Percentiles rank a stretch among this genome's conserved stretches.
Evolutionary conservation across 371 early-diverging fungal genomes (phyloP).

Genomic region (Mortierella sp.): DNA sequence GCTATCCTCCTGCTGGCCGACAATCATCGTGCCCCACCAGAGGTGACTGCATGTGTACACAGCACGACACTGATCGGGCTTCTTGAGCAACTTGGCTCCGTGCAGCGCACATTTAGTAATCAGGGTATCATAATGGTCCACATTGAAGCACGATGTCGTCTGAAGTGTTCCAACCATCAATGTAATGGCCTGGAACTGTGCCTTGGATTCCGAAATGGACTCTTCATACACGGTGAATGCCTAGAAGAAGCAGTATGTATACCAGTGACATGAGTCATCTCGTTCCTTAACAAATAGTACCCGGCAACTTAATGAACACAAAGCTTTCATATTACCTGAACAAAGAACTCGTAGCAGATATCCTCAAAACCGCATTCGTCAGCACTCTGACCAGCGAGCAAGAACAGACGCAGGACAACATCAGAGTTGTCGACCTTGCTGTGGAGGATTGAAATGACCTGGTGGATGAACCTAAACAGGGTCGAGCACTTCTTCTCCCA

Average conservation of each 20-base stretch:
- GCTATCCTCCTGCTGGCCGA: slow-evolving; percentile 54
- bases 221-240: slow-evolving; percentile 95
- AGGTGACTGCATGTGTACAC: slow-evolving; percentile 83
- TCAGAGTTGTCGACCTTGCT: slow-evolving; percentile 77
- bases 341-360: slow-evolving; percentile 91
- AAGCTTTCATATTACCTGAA: no score
- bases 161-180: slow-evolving; percentile 85
- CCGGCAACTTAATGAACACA: no score
- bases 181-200: slow-evolving; percentile 86
- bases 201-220: slow-evolving; percentile 85
- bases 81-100: slow-evolving; percentile 87
- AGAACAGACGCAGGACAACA: slow-evolving; percentile 79
- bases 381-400: slow-evolving; percentile 86
- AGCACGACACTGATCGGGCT: slow-evolving; percentile 92
- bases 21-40: slow-evolving; percentile 81
- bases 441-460: slow-evolving; percentile 75
- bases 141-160: slow-evolving; percentile 77
- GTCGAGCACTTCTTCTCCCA: slow-evolving; percentile 74
- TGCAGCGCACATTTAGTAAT: slow-evolving; percentile 89
- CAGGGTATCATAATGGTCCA: slow-evolving; percentile 91
- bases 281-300: no score
- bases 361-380: slow-evolving; percentile 87
- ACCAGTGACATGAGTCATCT: no score
- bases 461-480: slow-evolving; percentile 82
- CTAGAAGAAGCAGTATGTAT: no score